Conservation (phyloP, 202 grass and related monocot species). For the Saccharum hybrid region DNA sequence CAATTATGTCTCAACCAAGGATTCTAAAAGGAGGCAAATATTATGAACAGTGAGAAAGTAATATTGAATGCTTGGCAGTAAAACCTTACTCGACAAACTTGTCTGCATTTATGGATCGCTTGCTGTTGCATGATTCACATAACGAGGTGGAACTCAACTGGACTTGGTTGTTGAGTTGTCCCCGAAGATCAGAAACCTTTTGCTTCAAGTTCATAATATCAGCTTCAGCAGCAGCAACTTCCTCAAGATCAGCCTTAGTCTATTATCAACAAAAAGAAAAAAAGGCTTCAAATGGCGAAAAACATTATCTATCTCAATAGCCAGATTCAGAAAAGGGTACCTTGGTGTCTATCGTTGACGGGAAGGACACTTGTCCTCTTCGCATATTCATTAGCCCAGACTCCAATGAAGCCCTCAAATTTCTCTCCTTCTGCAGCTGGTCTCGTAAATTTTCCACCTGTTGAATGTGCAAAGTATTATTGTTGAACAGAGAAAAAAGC, state of each 20-base stretch:
- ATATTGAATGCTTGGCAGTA: conserved; percentile 12
- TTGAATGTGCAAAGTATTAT: conserved; percentile 51
- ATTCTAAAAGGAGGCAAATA: conserved; percentile 21
- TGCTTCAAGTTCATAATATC: conserved; percentile 89
- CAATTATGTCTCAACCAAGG: conserved; percentile 30
- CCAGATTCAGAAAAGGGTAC: conserved; percentile 46
- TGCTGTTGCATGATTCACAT: conserved; percentile 89
- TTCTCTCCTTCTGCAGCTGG: conserved; percentile 81
- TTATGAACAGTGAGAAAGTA: conserved; percentile 11
- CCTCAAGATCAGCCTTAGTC: conserved; percentile 81
- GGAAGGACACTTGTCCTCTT: conserved; percentile 64
- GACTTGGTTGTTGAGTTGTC: conserved; percentile 64
- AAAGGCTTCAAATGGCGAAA: conserved; percentile 40
- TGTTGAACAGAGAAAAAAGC: conserved; percentile 36
- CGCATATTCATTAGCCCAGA: conserved; percentile 78
- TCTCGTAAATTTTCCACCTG: conserved; percentile 83
- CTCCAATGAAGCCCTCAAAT: conserved; percentile 78
- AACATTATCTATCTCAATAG: neutral
- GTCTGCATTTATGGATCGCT: conserved; percentile 47
- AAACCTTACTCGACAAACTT: conserved; percentile 64
- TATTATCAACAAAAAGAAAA: conserved; percentile 63
- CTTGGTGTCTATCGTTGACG: conserved; percentile 68
- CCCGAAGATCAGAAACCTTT: conserved; percentile 83
- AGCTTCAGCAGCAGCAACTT: conserved; percentile 82
- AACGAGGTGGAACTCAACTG: conserved; percentile 59